These are phyloP conservation scores for Colletotrichum euphorbiae DNA, from an alignment of 2,329 filamentous ascomycete species.

Conservation along the genomic window DNA sequence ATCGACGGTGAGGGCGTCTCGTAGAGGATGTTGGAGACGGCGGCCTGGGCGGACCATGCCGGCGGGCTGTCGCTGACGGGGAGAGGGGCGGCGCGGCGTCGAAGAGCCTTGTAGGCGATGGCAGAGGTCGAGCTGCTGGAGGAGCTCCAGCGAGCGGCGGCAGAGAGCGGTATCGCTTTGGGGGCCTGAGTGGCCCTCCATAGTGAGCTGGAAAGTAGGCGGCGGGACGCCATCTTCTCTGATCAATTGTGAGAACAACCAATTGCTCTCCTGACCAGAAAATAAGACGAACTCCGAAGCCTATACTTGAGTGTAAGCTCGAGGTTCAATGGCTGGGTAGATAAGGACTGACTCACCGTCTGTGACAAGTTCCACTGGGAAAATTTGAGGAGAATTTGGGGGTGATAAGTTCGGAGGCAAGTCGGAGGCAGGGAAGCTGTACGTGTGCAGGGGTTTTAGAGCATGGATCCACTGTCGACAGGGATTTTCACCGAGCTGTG, in stretches of 20 bases:
- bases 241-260: constrained; percentile 40
- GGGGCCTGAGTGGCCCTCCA: constrained; percentile 49
- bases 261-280: constrained; percentile 39
- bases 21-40: constrained; percentile 98
- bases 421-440: constrained; percentile 37
- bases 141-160: constrained; percentile 46
- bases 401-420: constrained; percentile 36
- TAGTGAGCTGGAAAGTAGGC: constrained; percentile 55
- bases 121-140: constrained; percentile 86
- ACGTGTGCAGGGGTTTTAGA: constrained; percentile 30
- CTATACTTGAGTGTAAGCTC: constrained; percentile 26
- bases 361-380: constrained; percentile 37
- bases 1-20: constrained; percentile 90
- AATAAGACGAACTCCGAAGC: constrained; percentile 30
- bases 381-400: constrained; percentile 40
- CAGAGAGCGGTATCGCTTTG: constrained; percentile 41
- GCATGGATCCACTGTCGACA: constrained; percentile 38
- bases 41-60: constrained; percentile 90
- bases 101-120: constrained; percentile 96
- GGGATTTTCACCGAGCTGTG: constrained; percentile 31
- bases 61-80: constrained; percentile 82
- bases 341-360: constrained; percentile 36
- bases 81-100: constrained; percentile 87
- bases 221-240: constrained; percentile 57
- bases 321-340: constrained; percentile 26